Conservation (phyloP, 1,139 yeast species). For the Zhuliangozyma blackwelliae region DNA sequence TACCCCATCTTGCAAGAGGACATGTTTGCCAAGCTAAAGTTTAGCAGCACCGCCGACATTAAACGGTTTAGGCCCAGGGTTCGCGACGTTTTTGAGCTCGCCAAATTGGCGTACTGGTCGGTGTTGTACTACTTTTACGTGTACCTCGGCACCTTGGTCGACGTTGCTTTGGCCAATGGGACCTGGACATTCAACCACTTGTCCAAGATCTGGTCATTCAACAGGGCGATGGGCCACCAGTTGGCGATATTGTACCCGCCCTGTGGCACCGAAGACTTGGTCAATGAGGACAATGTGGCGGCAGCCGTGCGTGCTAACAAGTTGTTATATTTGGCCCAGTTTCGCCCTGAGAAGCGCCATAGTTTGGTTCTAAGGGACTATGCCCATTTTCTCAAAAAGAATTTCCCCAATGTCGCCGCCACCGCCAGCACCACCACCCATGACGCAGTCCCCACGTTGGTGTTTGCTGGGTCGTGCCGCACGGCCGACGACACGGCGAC, state of each 20-base stretch:
- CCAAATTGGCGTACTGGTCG: slow-evolving; percentile 72
- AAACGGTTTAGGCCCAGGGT: slow-evolving; percentile 8
- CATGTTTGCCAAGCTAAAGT: slow-evolving; percentile 63
- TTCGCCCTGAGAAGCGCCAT: slow-evolving; percentile 94
- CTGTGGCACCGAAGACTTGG: slow-evolving; percentile 58
- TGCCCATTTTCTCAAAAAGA: slow-evolving; percentile 39
- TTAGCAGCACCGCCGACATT: slow-evolving; percentile 17
- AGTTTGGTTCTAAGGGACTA: slow-evolving; percentile 61
- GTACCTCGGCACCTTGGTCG: slow-evolving; percentile 62
- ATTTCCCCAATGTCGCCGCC: slow-evolving; percentile 7
- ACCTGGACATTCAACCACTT: slow-evolving; percentile 89
- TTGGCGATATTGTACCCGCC: slow-evolving; percentile 76
- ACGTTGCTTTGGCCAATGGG: slow-evolving; percentile 73
- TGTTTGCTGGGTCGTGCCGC: slow-evolving; percentile 83
- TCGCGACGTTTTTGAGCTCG: slow-evolving; percentile 20
- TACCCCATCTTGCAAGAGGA: slow-evolving; percentile 89
- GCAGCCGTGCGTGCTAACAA: slow-evolving; percentile 42
- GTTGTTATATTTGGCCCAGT: slow-evolving; percentile 83
- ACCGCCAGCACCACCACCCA: slow-evolving; percentile 12
- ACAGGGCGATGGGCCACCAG: slow-evolving; percentile 17
- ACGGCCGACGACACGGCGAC: slow-evolving; percentile 59
- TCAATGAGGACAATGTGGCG: slow-evolving; percentile 5
- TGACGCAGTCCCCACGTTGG: slow-evolving; percentile 43
- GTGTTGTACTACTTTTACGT: slow-evolving; percentile 57
- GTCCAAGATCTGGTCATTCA: slow-evolving; percentile 51